These are phyloP conservation scores for Coffea eugenioides DNA, from an alignment of 257 asterid species.

Conservation along the genomic window DNA sequence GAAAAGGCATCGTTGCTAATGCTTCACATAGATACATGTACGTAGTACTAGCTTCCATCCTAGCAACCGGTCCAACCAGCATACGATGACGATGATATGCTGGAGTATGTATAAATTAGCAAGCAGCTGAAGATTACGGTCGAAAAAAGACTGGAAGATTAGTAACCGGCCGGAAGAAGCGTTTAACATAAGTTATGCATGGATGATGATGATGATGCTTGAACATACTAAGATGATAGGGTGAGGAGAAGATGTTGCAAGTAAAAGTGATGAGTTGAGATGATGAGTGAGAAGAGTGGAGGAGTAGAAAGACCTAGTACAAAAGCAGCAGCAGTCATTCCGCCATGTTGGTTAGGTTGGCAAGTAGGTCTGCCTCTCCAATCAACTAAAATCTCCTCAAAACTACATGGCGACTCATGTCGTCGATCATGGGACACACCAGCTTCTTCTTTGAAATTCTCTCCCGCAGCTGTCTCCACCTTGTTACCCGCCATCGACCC, in stretches of 20 bases:
- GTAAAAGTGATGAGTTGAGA: too few species aligned
- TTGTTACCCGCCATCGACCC: slow-evolving; percentile 40
- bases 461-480: slow-evolving; percentile 10
- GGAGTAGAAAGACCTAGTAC: slow-evolving; percentile 42
- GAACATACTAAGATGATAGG: too few species aligned
- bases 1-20: not conserved
- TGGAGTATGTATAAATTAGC: too few species aligned
- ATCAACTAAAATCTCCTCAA: slow-evolving; percentile 38
- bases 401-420: not conserved
- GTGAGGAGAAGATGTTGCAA: not conserved
- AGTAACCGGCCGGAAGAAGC: too few species aligned
- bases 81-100: too few species aligned
- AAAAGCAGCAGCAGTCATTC: slow-evolving; percentile 70
- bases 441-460: slow-evolving; percentile 21
- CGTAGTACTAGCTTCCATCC: not conserved
- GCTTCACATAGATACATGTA: not conserved
- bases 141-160: too few species aligned
- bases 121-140: too few species aligned
- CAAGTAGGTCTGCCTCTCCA: slow-evolving; percentile 68
- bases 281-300: not conserved
- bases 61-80: too few species aligned
- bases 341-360: slow-evolving; percentile 60
- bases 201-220: too few species aligned
- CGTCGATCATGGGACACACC: not conserved
- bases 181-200: too few species aligned